Evolutionary conservation across 176 grass and related monocot genomes (phyloP).

Genomic region (Rhynchospora tenuis): DNA sequence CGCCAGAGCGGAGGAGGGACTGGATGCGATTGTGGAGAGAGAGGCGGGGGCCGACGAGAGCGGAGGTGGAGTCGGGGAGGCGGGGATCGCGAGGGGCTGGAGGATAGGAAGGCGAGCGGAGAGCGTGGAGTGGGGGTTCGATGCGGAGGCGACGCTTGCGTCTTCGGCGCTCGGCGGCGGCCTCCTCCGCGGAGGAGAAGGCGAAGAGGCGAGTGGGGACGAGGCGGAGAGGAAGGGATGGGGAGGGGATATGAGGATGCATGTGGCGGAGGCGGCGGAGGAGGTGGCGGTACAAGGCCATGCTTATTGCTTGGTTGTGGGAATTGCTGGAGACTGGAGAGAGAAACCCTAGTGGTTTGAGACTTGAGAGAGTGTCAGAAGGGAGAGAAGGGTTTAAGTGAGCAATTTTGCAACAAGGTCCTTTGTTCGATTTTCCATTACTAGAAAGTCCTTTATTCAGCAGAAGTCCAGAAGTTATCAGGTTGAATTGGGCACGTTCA

Average conservation of each 20-base stretch:
- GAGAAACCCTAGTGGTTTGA: not conserved
- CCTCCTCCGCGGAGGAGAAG: conserved; percentile 30
- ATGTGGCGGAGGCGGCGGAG: conserved; percentile 15
- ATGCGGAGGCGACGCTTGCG: conserved; percentile 57
- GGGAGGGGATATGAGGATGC: not conserved
- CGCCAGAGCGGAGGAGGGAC: conserved; percentile 43
- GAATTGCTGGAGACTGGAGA: not conserved
- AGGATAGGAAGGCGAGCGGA: conserved; percentile 20
- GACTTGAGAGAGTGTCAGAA: not conserved
- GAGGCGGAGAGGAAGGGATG: not conserved
- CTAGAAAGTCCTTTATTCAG: too few species aligned
- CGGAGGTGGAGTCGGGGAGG: conserved; percentile 38
- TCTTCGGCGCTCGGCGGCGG: conserved; percentile 47
- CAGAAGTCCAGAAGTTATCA: too few species aligned
- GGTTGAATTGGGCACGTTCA: too few species aligned
- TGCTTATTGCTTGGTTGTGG: not conserved
- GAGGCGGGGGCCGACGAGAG: conserved; percentile 40
- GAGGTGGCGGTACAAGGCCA: conserved; percentile 20
- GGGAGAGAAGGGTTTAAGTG: not conserved
- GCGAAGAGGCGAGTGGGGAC: conserved; percentile 1
- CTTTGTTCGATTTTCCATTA: not conserved
- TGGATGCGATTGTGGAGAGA: conserved; percentile 50
- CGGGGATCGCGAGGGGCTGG: conserved; percentile 29
- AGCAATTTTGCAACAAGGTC: not conserved
- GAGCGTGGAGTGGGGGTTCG: conserved; percentile 52